Conservation (phyloP, 192 early-diverging fungal species). For the Mortierella alpina region DNA sequence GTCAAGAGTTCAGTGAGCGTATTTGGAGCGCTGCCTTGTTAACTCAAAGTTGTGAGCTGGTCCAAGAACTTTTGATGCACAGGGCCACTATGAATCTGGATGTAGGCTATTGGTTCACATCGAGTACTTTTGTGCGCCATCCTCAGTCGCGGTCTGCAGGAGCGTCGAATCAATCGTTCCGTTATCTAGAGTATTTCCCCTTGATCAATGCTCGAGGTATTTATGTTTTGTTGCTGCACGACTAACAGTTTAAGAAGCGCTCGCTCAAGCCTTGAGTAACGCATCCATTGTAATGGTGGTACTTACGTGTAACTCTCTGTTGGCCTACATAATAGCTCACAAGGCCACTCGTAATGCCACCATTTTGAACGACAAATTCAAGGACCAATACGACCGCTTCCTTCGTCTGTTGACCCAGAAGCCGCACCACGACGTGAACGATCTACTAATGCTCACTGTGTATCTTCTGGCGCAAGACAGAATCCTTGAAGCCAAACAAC, state of each 20-base stretch:
- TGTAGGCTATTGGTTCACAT: constrained; percentile 41
- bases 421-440: constrained; percentile 21
- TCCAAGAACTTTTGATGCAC: constrained; percentile 48
- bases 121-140: constrained; percentile 9
- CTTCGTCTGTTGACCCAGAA: constrained; percentile 51
- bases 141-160: constrained; percentile 18
- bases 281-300: too few species aligned
- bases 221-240: not conserved
- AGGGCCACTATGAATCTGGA: not conserved
- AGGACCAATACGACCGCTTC: constrained; percentile 48
- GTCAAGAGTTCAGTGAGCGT: constrained; percentile 21
- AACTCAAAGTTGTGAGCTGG: constrained; percentile 21
- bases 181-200: constrained; percentile 55
- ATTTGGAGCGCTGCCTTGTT: constrained; percentile 47
- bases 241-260: not conserved
- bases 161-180: constrained; percentile 2
- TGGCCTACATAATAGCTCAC: constrained; percentile 20
- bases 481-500: constrained; percentile 53
- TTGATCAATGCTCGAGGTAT: constrained; percentile 60
- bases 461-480: constrained; percentile 63
- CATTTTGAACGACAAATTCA: constrained; percentile 57
- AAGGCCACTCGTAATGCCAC: constrained; percentile 35
- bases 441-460: constrained; percentile 49
- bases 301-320: too few species aligned
- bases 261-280: not conserved